Percentiles rank a stretch among this genome's conserved stretches.
Conservation (phyloP, 352 stramenopile genomes). For the Phytophthora fragariae region DNA sequence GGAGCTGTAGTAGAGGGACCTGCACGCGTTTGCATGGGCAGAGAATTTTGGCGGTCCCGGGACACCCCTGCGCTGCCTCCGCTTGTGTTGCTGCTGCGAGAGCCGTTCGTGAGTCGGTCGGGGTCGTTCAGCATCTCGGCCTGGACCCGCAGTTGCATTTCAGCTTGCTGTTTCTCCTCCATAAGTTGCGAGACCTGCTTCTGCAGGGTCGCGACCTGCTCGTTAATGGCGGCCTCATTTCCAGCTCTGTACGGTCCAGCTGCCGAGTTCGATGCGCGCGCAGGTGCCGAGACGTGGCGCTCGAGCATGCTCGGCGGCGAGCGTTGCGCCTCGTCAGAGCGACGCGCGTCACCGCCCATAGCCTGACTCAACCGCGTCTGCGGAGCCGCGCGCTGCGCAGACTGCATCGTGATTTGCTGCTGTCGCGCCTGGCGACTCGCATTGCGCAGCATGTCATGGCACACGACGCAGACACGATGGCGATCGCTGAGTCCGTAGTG, state of each 20-base stretch:
- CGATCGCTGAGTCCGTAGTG: slow-evolving; percentile 83
- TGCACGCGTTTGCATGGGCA: slow-evolving; percentile 59
- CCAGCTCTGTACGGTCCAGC: slow-evolving; percentile 19
- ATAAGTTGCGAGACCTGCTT: slow-evolving; percentile 86
- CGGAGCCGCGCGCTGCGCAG: slow-evolving; percentile 34
- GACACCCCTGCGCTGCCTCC: slow-evolving; percentile 37
- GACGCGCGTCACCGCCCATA: slow-evolving; percentile 42
- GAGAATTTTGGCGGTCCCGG: slow-evolving; percentile 71
- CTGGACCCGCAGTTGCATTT: slow-evolving; percentile 77
- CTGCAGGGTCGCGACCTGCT: slow-evolving; percentile 86
- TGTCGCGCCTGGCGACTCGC: slow-evolving; percentile 45
- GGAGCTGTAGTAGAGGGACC: slow-evolving; percentile 22
- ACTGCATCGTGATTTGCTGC: slow-evolving; percentile 41
- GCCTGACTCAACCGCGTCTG: slow-evolving; percentile 34
- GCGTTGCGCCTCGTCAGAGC: slow-evolving; percentile 64
- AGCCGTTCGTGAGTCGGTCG: slow-evolving; percentile 50
- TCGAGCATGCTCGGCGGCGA: slow-evolving; percentile 59
- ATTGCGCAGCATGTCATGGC: slow-evolving; percentile 77
- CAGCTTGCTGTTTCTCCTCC: slow-evolving; percentile 86
- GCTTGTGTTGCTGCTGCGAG: slow-evolving; percentile 43
- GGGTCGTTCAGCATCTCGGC: slow-evolving; percentile 68
- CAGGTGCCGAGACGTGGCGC: slow-evolving; percentile 79
- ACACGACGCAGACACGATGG: slow-evolving; percentile 87
- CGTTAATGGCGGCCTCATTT: slow-evolving; percentile 66
- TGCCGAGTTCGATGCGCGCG: slow-evolving; percentile 43